A percentile compares a stretch with the other conserved stretches of the same genome.
These are phyloP conservation scores for Thoreauomyces humboldtii DNA, from an alignment of 192 early-diverging fungal genomes.

Conservation along the genomic window DNA sequence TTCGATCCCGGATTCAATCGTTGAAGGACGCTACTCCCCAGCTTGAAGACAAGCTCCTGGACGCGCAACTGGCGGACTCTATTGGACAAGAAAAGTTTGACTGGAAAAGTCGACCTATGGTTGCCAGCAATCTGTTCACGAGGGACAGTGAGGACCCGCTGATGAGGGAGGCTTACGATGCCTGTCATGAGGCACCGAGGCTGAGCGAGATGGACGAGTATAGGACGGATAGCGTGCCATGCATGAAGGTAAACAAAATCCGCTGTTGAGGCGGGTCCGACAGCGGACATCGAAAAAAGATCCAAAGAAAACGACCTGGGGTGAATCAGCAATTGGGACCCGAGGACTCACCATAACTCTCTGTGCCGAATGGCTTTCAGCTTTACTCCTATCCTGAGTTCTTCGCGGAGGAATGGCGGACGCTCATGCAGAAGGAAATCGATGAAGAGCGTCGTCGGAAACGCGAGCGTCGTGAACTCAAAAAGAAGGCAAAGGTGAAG, in stretches of 20 bases:
- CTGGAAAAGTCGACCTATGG: slow-evolving; percentile 20
- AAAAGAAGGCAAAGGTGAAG: slow-evolving; percentile 38
- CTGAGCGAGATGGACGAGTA: slow-evolving; percentile 41
- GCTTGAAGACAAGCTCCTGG: slow-evolving; percentile 21
- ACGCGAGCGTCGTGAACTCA: slow-evolving; percentile 21
- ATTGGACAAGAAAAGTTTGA: slow-evolving; percentile 22
- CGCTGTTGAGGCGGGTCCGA: not conserved
- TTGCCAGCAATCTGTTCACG: slow-evolving; percentile 34
- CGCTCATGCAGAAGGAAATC: slow-evolving; percentile 34
- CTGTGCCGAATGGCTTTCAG: slow-evolving; percentile 22
- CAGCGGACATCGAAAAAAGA: too few species aligned
- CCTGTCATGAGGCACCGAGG: slow-evolving; percentile 32
- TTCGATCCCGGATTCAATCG: not conserved
- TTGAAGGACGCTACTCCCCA: slow-evolving; percentile 7
- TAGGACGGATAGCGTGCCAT: slow-evolving; percentile 36
- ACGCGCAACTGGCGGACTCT: slow-evolving; percentile 7
- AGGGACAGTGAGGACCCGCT: slow-evolving; percentile 27
- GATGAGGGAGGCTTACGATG: slow-evolving; percentile 28
- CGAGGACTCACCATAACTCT: too few species aligned
- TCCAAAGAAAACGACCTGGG: not conserved
- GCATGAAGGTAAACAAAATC: slow-evolving; percentile 31
- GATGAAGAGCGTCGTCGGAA: slow-evolving; percentile 28
- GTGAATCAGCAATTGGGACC: too few species aligned
- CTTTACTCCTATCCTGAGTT: slow-evolving; percentile 50
- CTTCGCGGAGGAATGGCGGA: slow-evolving; percentile 52